Evolutionary conservation across 352 stramenopile species (phyloP).

Genomic region (Globisporangium parvum): DNA sequence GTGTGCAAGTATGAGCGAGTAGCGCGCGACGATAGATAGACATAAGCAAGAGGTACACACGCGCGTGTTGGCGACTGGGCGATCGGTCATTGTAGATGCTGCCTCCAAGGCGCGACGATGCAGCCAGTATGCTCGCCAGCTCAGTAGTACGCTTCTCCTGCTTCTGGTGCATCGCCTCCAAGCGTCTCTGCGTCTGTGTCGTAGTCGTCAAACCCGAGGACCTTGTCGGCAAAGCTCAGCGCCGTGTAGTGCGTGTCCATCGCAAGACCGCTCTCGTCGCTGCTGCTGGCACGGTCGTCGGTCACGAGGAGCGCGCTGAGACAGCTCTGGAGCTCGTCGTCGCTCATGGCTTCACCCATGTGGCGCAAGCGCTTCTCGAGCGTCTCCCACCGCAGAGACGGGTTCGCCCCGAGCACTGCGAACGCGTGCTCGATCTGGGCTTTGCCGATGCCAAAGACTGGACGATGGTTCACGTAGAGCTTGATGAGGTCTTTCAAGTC

Average conservation of each 20-base stretch:
- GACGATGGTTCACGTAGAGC: conserved; percentile 92
- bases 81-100: no score
- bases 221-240: conserved; percentile 71
- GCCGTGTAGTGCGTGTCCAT: conserved; percentile 55
- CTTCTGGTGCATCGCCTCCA: conserved; percentile 10
- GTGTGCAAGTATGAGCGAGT: background rate
- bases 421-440: conserved; percentile 78
- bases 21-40: background rate
- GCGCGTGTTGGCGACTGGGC: no score
- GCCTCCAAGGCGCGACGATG: no score
- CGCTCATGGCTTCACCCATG: conserved; percentile 70
- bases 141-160: background rate
- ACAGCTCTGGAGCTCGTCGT: conserved; percentile 79
- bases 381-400: conserved; percentile 47
- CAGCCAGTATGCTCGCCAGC: no score
- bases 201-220: conserved; percentile 88
- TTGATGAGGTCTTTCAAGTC: conserved; percentile 78
- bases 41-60: no score
- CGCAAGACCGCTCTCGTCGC: conserved; percentile 1
- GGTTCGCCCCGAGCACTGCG: conserved; percentile 25
- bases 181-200: conserved; percentile 16
- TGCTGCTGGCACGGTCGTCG: conserved; percentile 10
- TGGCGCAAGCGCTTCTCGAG: conserved; percentile 61
- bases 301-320: conserved; percentile 62
- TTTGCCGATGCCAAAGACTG: conserved; percentile 83